phyloP scores from a whole-genome alignment of 1,284 basidiomycete genomes.

The Tausonia pullulans region DNA sequence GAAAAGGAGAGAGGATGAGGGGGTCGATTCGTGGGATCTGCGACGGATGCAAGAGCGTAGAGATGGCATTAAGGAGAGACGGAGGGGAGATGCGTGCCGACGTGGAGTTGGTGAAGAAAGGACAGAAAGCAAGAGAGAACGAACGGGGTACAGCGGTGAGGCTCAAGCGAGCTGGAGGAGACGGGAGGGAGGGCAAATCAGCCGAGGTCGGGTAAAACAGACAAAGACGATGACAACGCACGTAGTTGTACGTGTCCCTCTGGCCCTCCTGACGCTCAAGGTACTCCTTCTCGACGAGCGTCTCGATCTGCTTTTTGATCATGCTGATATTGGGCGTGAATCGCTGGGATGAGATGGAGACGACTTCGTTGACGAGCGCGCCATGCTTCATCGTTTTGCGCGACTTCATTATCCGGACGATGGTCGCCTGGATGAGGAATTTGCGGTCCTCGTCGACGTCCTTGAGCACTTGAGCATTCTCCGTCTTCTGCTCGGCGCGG shows the following conservation, averaged over 20 bases:
- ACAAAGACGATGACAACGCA: conserved; percentile 7
- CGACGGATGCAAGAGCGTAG: no score
- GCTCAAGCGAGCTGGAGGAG: background rate
- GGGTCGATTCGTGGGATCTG: no score
- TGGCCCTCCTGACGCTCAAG: conserved; percentile 76
- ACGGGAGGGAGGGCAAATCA: background rate
- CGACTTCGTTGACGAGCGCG: conserved; percentile 82
- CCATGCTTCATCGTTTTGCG: conserved; percentile 88
- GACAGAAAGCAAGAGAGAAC: no score
- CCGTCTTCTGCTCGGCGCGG: conserved; percentile 87
- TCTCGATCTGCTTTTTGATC: conserved; percentile 90
- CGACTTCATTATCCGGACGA: conserved; percentile 51
- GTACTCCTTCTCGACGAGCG: conserved; percentile 93
- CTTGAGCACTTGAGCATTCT: conserved; percentile 82
- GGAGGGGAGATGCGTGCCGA: no score
- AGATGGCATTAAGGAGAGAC: no score
- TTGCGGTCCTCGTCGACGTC: conserved; percentile 96
- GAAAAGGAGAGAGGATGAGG: background rate
- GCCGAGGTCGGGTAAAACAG: no score
- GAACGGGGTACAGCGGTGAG: no score
- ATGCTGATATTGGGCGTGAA: conserved; percentile 84
- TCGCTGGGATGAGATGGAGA: conserved; percentile 75
- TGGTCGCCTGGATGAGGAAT: conserved; percentile 93
- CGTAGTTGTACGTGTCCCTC: conserved; percentile 34
- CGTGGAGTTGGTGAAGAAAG: no score